Conservation (phyloP, 495 filamentous ascomycete species). For the Penicillium daleae region DNA sequence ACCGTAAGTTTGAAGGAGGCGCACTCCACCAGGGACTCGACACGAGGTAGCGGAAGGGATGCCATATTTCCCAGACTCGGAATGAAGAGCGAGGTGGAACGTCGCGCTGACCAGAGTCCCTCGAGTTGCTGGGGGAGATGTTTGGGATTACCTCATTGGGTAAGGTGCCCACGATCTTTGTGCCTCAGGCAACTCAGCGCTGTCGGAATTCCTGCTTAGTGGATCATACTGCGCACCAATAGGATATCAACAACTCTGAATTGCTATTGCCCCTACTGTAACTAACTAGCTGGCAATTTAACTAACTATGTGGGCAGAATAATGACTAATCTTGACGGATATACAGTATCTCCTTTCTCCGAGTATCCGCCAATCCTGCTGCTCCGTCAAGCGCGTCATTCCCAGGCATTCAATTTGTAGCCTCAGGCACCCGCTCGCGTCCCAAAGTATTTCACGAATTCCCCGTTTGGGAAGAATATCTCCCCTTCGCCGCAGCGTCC, state of each 20-base stretch:
- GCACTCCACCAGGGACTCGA: conserved; percentile 71
- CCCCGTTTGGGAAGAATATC: conserved; percentile 19
- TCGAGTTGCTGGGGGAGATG: conserved; percentile 11
- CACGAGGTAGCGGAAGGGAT: conserved; percentile 59
- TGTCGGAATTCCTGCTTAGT: no score
- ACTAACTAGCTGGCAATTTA: no score
- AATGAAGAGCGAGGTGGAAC: not conserved
- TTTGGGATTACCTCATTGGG: conserved; percentile 37
- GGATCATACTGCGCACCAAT: no score
- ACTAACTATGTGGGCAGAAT: no score
- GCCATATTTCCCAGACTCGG: conserved; percentile 50
- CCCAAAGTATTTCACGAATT: conserved; percentile 23
- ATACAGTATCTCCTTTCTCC: no score
- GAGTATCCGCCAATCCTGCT: no score
- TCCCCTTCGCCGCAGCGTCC: conserved; percentile 15
- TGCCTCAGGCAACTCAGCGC: conserved; percentile 28
- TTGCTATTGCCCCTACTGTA: no score
- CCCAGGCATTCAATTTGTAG: conserved; percentile 11
- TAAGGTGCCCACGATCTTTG: conserved; percentile 16
- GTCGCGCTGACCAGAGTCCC: not conserved
- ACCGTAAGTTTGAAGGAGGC: conserved; percentile 74
- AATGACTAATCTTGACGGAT: no score
- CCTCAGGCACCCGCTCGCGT: conserved; percentile 22
- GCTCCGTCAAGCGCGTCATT: no score
- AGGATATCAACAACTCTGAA: no score